Evolutionary conservation across 345 rosid species (phyloP), one percentile per base, ranked within the genome.

Genomic region (Citrus reticulata): DNA sequence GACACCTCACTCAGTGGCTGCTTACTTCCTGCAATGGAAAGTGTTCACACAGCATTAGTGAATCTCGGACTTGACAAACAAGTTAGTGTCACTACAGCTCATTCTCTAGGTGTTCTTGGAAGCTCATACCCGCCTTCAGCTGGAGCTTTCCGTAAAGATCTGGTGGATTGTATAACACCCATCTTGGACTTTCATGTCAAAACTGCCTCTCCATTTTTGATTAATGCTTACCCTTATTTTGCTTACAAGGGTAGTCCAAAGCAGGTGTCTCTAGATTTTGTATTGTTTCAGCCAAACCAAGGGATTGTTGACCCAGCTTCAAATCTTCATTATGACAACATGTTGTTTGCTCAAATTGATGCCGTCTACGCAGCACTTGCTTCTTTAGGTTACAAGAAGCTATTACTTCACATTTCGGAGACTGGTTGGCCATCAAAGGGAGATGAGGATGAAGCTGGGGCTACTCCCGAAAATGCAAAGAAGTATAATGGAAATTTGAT

Each of bases 371-470:
- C 92, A 0, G 99, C 98, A 32, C 70, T 97, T 35, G 86, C 90
- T 37, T 74, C 90, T 30, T 34, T 84, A 39, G 99, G 98, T 7
- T 93, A 83, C 76, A 90, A 87, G 84, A 87, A 92, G 13, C 78
- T 94, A 3, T 83, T 79, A 1, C 82, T 97, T 30, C 90, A 91
- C 70, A 91, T 97, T 74, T 97, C 98, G 63, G 99, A 97, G 82
- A 97, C 98, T 0, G 99, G 99, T 30, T 97, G 99, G 99, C 99
- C 99, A 14, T 94, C 99, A 0, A 93, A 88, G 74, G 99, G 99
- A 24, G 99, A 94, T 59, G 88, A 35, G 14, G 93, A 94, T 20
- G 99, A 97, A 82, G 77, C 84, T 0, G 99, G 99, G 7, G 98
- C 98, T 0, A 87, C 95, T 4, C 81, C 69, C 10, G 98, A 97